A percentile compares a stretch with the other conserved stretches of the same genome.
Conservation (phyloP, 192 early-diverging fungal genomes). For the Entomortierella chlamydospora region DNA sequence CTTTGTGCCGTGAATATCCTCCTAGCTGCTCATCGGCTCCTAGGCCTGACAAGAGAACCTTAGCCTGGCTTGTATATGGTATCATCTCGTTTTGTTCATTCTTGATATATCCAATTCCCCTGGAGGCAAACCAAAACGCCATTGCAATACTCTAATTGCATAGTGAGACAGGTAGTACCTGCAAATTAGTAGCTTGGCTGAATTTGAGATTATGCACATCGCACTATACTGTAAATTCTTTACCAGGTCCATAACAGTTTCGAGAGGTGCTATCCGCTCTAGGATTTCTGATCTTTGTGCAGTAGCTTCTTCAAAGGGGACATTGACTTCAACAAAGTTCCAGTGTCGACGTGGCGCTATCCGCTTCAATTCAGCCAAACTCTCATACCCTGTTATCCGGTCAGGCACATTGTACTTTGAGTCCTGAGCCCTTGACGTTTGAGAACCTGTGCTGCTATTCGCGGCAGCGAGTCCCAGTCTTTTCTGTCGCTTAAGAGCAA, state of each 20-base stretch:
- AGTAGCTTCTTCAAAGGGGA: constrained; percentile 79
- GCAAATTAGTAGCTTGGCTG: too few relatives aligned
- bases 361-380: constrained; percentile 61
- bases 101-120: constrained; percentile 72
- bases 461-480: constrained; percentile 12
- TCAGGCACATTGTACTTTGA: constrained; percentile 46
- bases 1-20: constrained; percentile 90
- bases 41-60: constrained; percentile 87
- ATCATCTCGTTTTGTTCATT: constrained; percentile 23
- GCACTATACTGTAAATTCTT: neutral
- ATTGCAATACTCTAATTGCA: constrained; percentile 87
- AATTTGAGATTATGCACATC: too few relatives aligned
- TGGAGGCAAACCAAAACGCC: constrained; percentile 95
- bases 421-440: neutral
- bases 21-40: constrained; percentile 96
- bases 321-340: constrained; percentile 92
- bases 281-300: constrained; percentile 68
- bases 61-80: constrained; percentile 73
- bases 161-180: neutral
- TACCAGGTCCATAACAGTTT: constrained; percentile 95
- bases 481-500: constrained; percentile 31
- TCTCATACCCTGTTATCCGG: constrained; percentile 52
- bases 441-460: neutral
- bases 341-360: constrained; percentile 80
- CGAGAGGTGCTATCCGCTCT: constrained; percentile 80